Base-by-base conservation (phyloP, 2,329 filamentous ascomycete species). In the Fusarium brachygibbosum region DNA sequence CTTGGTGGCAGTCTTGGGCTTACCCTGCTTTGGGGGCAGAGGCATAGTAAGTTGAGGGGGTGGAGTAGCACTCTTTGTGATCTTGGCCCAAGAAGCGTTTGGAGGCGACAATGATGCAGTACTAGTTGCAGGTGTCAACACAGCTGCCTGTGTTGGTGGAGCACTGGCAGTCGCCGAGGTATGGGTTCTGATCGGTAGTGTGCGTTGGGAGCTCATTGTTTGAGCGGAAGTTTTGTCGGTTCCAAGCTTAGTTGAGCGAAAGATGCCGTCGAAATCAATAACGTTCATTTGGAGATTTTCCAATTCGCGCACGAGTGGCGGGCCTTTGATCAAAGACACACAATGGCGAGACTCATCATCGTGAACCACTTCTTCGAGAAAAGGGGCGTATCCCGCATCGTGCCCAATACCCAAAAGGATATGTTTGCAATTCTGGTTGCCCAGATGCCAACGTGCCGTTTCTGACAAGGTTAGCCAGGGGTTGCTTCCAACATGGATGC, bases 331-430 rank as follows among this genome's bases (percentile, higher is more conserved):
- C 23, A 90, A 79, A 45, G 82, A 84, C 59, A 90, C 78, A 53
- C 84, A 83, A 32, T 79, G 71, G 23, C 80, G 80, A 23, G 76
- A 79, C 10, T 74, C 70, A 13, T 82, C 78, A 37, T 87, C 83
- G 44, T 80, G 79, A 25, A 85, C 77, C 5, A 89, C 77, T 62
- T 87, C 84, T 69, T 87, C 84, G 21, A 91, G 76, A 67, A 90
- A 87, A 11, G 87, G 83, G 6, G 86, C 86, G 71, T 90, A 90
- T 10, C 84, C 84, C 28, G 86, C 81, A 72, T 90, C 87, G 70
- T 90, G 88, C 3, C 87, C 89, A 51, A 90, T 83, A 45, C 88
- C 89, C 35, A 91, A 79, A 34, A 90, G 77, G 48, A 91, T 81
- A 69, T 88, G 85, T 72, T 85, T 87, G 80, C 88, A 91, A 73